Base-by-base conservation (phyloP, 2,329 filamentous ascomycete species). In the Dactylellina haptotyla region DNA sequence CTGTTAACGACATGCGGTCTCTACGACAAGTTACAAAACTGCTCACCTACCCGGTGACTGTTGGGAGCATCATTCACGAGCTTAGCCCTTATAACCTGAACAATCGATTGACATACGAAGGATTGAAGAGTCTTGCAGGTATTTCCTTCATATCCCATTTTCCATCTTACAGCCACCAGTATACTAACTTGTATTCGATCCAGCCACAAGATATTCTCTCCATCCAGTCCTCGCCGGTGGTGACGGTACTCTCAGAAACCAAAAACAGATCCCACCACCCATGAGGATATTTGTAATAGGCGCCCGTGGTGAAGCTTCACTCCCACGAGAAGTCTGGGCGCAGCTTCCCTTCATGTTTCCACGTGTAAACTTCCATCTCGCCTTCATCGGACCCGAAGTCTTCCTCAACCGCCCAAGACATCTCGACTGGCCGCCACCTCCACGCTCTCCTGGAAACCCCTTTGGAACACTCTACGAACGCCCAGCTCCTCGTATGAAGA, bases 301-400 rank as follows among this genome's bases (percentile, higher is more conserved):
- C 62, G 95, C 95, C 26, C 91, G 95, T 54, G 96, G 95, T n/a
- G 95, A 99, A 81, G 98, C 95, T 2, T 98, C 93, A 18, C 87
- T 99, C 2, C 95, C 95, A 3, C 89, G 96, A 75, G 89, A 97
- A 78, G 91, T 93, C 57, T 99, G 96, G 95, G 85, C 94, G 26
- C 95, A 99, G 81, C 85, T 99, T 62, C 88, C 91, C n/a, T 90
- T 97, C 81, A 87, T 99, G 76, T 99, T 99, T 84, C 94, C 93
- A n/a, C 87, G 90, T 69, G 87, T 92, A n/a, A 87, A 90, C 74
- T 89, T 99, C 78, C 94, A 98, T 79, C 82, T 99, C 23, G 87
- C 98, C 79, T 95, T 99, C 81, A 94, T 99, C 78, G 95, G 95
- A 0, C 95, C 95, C 0, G 95, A 99, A 82, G 91, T 90, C 78